Evolutionary conservation across 2,329 filamentous ascomycete genomes (phyloP), one percentile per base, ranked within the genome.

Genomic region (Plenodomus lindquistii): DNA sequence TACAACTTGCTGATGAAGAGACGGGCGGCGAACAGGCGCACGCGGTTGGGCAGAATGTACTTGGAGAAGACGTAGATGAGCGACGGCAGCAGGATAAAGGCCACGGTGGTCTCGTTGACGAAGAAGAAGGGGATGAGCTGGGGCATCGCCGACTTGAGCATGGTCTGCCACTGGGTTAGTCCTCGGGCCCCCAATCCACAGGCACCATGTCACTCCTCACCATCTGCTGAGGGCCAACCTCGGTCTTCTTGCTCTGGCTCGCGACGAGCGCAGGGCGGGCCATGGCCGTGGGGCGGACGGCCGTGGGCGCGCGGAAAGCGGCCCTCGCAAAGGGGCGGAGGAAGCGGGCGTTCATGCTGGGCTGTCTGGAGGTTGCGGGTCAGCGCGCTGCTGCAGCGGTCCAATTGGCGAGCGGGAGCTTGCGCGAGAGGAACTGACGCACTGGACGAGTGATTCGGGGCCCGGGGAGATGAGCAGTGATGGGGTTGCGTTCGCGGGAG

Each of bases 1-100:
- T 72, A 75, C 63, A 75, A 66, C 70, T 75, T 75, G 71, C 70
- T 73, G 66, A 75, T 75, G 66, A 75, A 75, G 44, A 75, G 65
- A 45, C 73, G 67, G 51, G 72, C 72, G 45, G 64, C 65, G 65
- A 73, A 72, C 40, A 71, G 61, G 57, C 73, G 72, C 52, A 75
- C 61, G 50, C 66, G 68, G 65, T 74, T 69, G 52, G 73, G 73
- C 34, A 75, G 69, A 50, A 73, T 66, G 67, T 75, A 75, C 60
- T 75, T 75, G 55, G 72, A 73, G 60, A 75, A 65, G 60, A 75
- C 45, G 66, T 75, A 75, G 70, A 75, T 73, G 58, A 75, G 69
- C 44, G 70, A 65, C 37, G 73, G 73, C 37, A 75, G 61, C 48
- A 72, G 60, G 62, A 75, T 59, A 58, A 75, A 75, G 39, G 72